These are phyloP conservation scores for Mariannaea sp. DNA, from an alignment of 2,329 filamentous ascomycete species.

Conservation along the genomic window DNA sequence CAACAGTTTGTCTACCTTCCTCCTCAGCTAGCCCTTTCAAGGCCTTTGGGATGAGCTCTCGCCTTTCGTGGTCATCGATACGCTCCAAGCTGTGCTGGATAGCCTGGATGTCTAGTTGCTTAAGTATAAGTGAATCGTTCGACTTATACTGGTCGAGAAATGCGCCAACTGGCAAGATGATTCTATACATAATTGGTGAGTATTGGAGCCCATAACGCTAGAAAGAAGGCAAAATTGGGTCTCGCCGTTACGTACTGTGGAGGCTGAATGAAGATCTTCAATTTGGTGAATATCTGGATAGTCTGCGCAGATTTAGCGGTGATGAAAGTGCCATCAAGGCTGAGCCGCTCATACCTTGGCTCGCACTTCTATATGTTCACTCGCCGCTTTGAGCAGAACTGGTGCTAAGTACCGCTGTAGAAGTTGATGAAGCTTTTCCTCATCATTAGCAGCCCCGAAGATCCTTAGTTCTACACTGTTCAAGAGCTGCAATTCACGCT, in stretches of 20 bases:
- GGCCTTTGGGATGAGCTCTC: constrained; percentile 69
- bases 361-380: constrained; percentile 78
- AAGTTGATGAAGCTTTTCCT: constrained; percentile 78
- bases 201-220: background rate
- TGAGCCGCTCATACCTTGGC: constrained; percentile 62
- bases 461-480: constrained; percentile 87
- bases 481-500: constrained; percentile 79
- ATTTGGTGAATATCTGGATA: constrained; percentile 55
- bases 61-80: constrained; percentile 62
- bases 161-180: constrained; percentile 82
- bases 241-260: constrained; percentile 47
- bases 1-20: constrained; percentile 37
- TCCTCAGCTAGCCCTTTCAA: constrained; percentile 42
- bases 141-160: constrained; percentile 89
- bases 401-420: constrained; percentile 81
- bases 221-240: background rate
- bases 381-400: constrained; percentile 83
- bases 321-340: background rate
- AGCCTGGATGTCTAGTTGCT: constrained; percentile 87
- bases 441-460: constrained; percentile 76
- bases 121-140: constrained; percentile 72
- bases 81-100: constrained; percentile 77
- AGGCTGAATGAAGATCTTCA: constrained; percentile 60
- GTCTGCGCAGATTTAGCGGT: constrained; percentile 43
- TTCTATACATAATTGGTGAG: constrained; percentile 44